Conservation (phyloP, 169 alveolate genomes). For the Ichthyophthirius multifiliis region DNA sequence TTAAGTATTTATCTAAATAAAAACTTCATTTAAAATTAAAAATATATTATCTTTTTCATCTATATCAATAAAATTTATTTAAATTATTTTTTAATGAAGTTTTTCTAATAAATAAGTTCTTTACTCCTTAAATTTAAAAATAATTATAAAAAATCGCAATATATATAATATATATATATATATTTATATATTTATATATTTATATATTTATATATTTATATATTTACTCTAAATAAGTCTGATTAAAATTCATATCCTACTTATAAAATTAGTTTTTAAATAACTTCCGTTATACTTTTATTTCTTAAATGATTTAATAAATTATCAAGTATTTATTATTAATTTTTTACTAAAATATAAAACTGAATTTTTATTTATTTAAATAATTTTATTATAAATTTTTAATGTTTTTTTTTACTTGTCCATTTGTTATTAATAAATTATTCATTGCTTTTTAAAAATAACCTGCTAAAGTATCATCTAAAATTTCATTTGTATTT, state of each 20-base stretch:
- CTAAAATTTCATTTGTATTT: background rate
- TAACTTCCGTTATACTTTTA: background rate
- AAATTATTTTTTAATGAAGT: background rate
- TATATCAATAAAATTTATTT: background rate
- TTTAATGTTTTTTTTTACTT: too few relatives aligned
- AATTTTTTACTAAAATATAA: background rate
- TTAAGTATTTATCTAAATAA: too few relatives aligned
- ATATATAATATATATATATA: too few relatives aligned
- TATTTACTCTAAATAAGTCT: background rate
- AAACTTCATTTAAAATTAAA: too few relatives aligned
- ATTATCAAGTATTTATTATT: background rate
- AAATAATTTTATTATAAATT: too few relatives aligned
- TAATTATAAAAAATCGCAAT: too few relatives aligned
- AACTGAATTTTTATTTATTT: too few relatives aligned
- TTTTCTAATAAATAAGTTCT: background rate
- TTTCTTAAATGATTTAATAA: background rate
- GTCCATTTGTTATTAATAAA: background rate
- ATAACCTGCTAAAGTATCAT: slow-evolving; percentile 6
- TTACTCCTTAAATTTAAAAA: too few relatives aligned
- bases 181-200: too few relatives aligned
- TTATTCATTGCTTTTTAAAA: background rate
- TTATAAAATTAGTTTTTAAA: background rate
- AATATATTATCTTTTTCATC: background rate
- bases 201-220: too few relatives aligned
- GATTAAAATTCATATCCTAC: background rate